Evolutionary conservation across 2,329 filamentous ascomycete species (phyloP), one percentile per base, ranked within the genome.

Genomic region (Colletotrichum sp.): DNA sequence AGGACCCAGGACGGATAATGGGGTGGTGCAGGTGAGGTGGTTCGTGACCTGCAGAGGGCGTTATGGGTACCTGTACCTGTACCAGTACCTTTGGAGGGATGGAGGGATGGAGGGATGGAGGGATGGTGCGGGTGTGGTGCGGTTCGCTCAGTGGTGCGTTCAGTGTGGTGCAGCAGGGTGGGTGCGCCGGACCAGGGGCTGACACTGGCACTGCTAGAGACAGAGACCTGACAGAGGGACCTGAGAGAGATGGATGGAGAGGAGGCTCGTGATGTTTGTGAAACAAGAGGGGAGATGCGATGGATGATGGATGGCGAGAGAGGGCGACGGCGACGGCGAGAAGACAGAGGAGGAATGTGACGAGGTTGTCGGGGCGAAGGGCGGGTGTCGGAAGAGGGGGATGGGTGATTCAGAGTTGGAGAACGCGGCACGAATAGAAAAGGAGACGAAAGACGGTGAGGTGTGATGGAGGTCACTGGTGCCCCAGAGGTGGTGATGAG

Each of bases 181-280:
- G 70, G 59, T 72, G 70, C 65, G 70, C 21, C 47, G 47, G 34
- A 51, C 66, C 70, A 70, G 66, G 66, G 38, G 47, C 24, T 47
- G 43, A 21, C 43, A 51, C 43, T 24, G n/a, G 43, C n/a, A 5
- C 43, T 51, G n/a, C n/a, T 51, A 5, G 43, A 21, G 43, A 51
- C n/a, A 1, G n/a, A 8, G 0, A 0, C n/a, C 43, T 61, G 0
- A 24, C 29, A 34, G 18, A 34, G 24, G 31, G 34, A 29, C 24
- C 34, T n/a, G 47, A 13, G 24, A 15, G 38, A 65, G 34, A 64
- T 55, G 3, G 43, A 15, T 18, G 21, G 38, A 69, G 21, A 64
- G 68, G 38, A 47, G 68, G 72, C 68, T 73, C 62, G 72, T 71
- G 68, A 74, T 72, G 62, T 62, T 59, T 72, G 36, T 74, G 72